Evolutionary conservation across 768 basidiomycete species (phyloP).

Genomic region (Gloeopeniophorella convolvens): DNA sequence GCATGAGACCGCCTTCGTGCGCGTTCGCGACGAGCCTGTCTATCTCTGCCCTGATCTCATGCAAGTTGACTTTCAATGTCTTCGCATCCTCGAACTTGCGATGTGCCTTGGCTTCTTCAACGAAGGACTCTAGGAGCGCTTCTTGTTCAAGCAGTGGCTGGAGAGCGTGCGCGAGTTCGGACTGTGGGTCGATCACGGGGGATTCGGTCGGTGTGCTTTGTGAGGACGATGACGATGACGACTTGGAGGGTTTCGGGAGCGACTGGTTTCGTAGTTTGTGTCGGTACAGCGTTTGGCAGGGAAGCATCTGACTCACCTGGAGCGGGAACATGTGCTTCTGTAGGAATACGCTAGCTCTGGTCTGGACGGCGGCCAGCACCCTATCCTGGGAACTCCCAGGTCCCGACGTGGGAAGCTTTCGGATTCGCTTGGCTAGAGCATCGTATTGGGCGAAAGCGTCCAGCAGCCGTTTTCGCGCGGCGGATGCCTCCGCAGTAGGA

Average conservation of each 20-base stretch:
- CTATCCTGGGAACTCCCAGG: slow-evolving; percentile 72
- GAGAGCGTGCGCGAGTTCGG: slow-evolving; percentile 61
- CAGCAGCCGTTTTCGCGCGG: slow-evolving; percentile 72
- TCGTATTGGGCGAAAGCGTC: slow-evolving; percentile 89
- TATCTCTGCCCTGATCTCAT: slow-evolving; percentile 82
- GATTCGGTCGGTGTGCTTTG: slow-evolving; percentile 21
- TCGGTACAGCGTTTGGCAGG: neutral
- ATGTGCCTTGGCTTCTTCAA: slow-evolving; percentile 83
- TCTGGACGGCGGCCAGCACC: slow-evolving; percentile 75
- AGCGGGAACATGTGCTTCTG: slow-evolving; percentile 88
- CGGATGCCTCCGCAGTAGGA: slow-evolving; percentile 60
- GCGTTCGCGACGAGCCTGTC: slow-evolving; percentile 49
- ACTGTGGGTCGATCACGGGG: slow-evolving; percentile 50
- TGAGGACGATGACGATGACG: slow-evolving; percentile 15
- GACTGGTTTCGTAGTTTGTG: no score
- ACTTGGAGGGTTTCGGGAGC: slow-evolving; percentile 42
- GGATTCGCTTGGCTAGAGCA: slow-evolving; percentile 78
- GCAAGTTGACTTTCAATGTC: slow-evolving; percentile 69
- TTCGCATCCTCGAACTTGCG: slow-evolving; percentile 96
- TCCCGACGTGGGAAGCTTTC: slow-evolving; percentile 56
- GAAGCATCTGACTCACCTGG: slow-evolving; percentile 41
- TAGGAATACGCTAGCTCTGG: slow-evolving; percentile 72
- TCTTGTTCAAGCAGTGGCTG: slow-evolving; percentile 95
- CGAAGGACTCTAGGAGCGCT: slow-evolving; percentile 80
- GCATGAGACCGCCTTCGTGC: slow-evolving; percentile 13